Base-by-base conservation (phyloP, 352 stramenopile species). In the Pythium brachiatum region DNA sequence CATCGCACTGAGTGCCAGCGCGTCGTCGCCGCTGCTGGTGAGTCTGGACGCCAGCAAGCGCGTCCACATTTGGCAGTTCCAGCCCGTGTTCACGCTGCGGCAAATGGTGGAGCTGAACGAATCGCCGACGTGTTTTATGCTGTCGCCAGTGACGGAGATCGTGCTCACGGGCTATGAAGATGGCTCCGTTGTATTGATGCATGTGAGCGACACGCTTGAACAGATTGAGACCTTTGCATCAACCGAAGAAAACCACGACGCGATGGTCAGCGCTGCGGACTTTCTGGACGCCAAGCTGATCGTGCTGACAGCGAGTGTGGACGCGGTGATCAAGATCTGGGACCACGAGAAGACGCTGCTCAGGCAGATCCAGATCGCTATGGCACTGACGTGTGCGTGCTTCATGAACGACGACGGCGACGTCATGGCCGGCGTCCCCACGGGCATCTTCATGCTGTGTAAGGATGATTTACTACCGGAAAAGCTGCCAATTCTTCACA, bases 271-370 rank as follows among this genome's bases (percentile, higher is more conserved):
- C 31, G 77, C 73, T 2, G 83, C 62, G 8, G 83, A 89, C 39
- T 92, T 88, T 63, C 62, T 88, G 2, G 80, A 92, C 53, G 71
- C 84, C 32, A 76, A 81, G 23, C 60, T 58, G 11, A 26, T 92
- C 34, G 60, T 84, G 16, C 60, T 90, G 11, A 89, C 80, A 0
- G 80, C 68, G 4, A 92, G 80, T 54, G 77, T 89, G n/a, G 83
- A 90, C 53, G 81, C 81, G 12, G 70, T 86, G 27, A 69, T 90
- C 44, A 89, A 90, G 69, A 64, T 89, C 54, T 92, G 83, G 83
- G 76, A 88, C 53, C 81, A 89, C 25, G 57, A 79, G 20, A 83
- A 83, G 57, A 70, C 62, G 27, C 43, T 88, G 9, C 68, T 92
- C 53, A 75, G 80, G 2, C 71, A 89, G 55, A 70, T 90, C 6